A percentile compares a stretch with the other conserved stretches of the same genome.
Evolutionary conservation across 192 early-diverging fungal genomes (phyloP).

Genomic region (Diversispora eburnea): DNA sequence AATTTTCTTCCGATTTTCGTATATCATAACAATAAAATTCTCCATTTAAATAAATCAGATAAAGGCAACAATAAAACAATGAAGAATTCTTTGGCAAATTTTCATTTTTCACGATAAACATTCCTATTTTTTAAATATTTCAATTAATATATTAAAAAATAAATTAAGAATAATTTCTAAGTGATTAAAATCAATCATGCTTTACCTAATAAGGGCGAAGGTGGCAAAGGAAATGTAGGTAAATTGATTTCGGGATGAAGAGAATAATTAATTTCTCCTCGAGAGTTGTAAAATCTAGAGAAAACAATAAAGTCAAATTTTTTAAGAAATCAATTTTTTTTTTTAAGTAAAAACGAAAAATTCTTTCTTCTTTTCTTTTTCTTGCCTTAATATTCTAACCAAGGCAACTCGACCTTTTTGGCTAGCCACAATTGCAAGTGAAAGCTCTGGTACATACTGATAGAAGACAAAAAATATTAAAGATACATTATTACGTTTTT

Average conservation of each 20-base stretch:
- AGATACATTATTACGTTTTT: neutral
- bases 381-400: conserved; percentile 15
- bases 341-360: neutral
- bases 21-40: conserved; percentile 20
- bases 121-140: conserved; percentile 8
- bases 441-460: conserved; percentile 21
- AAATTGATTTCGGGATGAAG: neutral
- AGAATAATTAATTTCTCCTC: conserved; percentile 5
- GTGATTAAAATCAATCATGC: neutral
- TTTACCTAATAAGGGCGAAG: conserved; percentile 15
- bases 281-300: neutral
- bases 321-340: neutral
- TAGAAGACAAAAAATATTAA: neutral
- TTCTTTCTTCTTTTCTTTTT: neutral
- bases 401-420: conserved; percentile 22
- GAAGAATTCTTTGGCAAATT: neutral
- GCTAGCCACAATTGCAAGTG: conserved; percentile 25
- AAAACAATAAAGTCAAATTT: neutral
- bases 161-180: neutral
- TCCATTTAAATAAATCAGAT: conserved; percentile 14
- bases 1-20: neutral
- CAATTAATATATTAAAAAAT: neutral
- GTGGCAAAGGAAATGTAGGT: neutral
- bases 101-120: conserved; percentile 18
- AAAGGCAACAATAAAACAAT: neutral